Evolutionary conservation across 2,329 filamentous ascomycete genomes (phyloP), one percentile per base, ranked within the genome.

Genomic region (Colletotrichum somersetense): DNA sequence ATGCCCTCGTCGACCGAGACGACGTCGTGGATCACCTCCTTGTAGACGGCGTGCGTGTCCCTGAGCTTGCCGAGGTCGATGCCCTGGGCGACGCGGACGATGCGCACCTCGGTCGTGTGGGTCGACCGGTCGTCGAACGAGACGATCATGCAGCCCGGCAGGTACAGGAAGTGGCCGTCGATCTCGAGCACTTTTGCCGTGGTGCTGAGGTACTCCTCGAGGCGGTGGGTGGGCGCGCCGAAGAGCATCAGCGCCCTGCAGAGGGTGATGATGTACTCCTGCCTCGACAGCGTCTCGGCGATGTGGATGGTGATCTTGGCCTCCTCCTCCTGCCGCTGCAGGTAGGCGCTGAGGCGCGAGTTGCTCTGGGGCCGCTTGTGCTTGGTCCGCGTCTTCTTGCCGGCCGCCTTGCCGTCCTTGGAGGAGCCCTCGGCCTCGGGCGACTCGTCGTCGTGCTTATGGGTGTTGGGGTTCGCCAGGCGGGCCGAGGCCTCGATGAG

Each of bases 101-200:
- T 88, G 74, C 90, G 89, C 71, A 92, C 89, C 76, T 92, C 90
- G 20, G 89, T 90, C 0, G 91, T 92, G 74, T 91, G 90, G 0
- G 89, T 91, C 0, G 86, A 83, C 62, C 79, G 82, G 75, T 95
- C 93, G 78, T 93, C 94, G 77, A 97, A 97, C 0, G 94, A 96
- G 76, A 97, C 91, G 70, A 97, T 92, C 95, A 97, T 97, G 77
- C 93, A 96, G 6, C 94, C 94, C 0, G 95, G 95, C 48, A 97
- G 88, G 77, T 97, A 97, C 35, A 97, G 83, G 76, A 96, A 97
- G 76, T 97, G 94, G 10, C 92, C 92, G 74, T 97, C 92, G 40
- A 97, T 95, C 80, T 95, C 93, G 46, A 97, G 87, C 5, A 95
- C 92, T 26, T 93, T 88, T 5, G 95, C 92, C 6, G 93, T 93